Conservation (phyloP, 2,329 filamentous ascomycete species). For the Aspergillus cejpii region DNA sequence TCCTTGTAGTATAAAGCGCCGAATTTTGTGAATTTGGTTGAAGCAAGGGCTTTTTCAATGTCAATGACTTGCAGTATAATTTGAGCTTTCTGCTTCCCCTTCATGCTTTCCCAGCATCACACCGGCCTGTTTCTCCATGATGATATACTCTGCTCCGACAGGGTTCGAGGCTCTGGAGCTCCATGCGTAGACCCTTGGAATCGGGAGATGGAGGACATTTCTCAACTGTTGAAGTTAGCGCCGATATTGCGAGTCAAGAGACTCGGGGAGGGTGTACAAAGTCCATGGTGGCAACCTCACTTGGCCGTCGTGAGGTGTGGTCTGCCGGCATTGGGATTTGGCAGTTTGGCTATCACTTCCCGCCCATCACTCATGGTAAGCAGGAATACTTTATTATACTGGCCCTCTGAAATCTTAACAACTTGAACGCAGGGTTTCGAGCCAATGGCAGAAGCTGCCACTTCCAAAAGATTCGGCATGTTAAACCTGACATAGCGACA, state of each 20-base stretch:
- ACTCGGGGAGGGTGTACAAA: too few species aligned
- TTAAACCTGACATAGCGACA: constrained; percentile 31
- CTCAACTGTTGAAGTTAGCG: constrained; percentile 13
- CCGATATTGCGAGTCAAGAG: neutral
- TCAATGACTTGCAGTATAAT: constrained; percentile 16
- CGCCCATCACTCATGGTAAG: constrained; percentile 22
- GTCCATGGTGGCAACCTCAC: constrained; percentile 27
- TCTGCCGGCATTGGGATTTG: constrained; percentile 25
- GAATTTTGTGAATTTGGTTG: constrained; percentile 15
- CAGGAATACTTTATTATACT: constrained; percentile 29
- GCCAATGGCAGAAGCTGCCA: constrained; percentile 28
- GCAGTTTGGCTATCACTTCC: constrained; percentile 26
- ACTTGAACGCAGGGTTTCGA: constrained; percentile 29
- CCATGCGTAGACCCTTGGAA: constrained; percentile 32
- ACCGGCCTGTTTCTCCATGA: constrained; percentile 30
- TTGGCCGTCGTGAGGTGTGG: constrained; percentile 24
- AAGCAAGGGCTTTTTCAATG: constrained; percentile 14
- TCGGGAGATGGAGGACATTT: constrained; percentile 22
- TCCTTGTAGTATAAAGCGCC: constrained; percentile 19
- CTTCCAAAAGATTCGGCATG: constrained; percentile 27
- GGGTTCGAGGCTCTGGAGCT: constrained; percentile 25
- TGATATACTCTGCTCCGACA: constrained; percentile 35
- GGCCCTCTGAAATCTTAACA: constrained; percentile 27
- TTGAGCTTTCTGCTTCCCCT: constrained; percentile 18
- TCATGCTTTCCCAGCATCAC: constrained; percentile 15